Evolutionary conservation across 2,329 filamentous ascomycete genomes (phyloP).

Genomic region (Bipolaris oryzae): DNA sequence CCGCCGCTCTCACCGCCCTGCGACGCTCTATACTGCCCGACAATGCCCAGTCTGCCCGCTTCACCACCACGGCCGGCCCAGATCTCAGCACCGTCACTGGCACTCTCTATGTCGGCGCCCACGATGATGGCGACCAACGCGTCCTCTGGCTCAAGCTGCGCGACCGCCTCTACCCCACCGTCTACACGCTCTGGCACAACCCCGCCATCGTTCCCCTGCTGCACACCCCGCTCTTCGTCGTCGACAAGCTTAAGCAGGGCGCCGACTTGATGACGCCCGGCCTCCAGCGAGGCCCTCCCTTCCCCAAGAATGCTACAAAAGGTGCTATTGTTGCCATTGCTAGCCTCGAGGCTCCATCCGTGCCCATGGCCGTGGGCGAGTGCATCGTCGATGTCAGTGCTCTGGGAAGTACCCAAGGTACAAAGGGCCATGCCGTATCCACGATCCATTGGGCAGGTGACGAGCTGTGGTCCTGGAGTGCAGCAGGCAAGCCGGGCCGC

Average conservation of each 20-base stretch:
- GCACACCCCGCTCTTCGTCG: slow-evolving; percentile 66
- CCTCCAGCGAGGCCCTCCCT: slow-evolving; percentile 67
- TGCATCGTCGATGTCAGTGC: slow-evolving; percentile 67
- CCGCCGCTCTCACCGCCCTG: slow-evolving; percentile 56
- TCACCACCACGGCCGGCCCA: slow-evolving; percentile 68
- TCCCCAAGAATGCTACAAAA: slow-evolving; percentile 63
- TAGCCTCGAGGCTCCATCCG: slow-evolving; percentile 62
- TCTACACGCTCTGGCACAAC: slow-evolving; percentile 72
- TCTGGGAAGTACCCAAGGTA: slow-evolving; percentile 62
- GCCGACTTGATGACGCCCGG: slow-evolving; percentile 74
- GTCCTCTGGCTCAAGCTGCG: slow-evolving; percentile 69
- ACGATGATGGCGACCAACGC: slow-evolving; percentile 61
- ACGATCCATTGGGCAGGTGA: slow-evolving; percentile 72
- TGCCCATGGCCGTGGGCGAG: slow-evolving; percentile 68
- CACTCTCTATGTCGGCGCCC: slow-evolving; percentile 67
- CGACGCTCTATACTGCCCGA: slow-evolving; percentile 68
- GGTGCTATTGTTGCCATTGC: slow-evolving; percentile 69
- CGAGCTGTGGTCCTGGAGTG: slow-evolving; percentile 70
- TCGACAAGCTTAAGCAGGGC: slow-evolving; percentile 67
- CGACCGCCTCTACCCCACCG: slow-evolving; percentile 61
- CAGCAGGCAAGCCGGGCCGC: slow-evolving; percentile 59
- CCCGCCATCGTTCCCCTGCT: slow-evolving; percentile 66
- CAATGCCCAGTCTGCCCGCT: slow-evolving; percentile 65
- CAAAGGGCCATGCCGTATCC: slow-evolving; percentile 68
- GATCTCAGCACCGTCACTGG: slow-evolving; percentile 66